Conservation (phyloP, 768 basidiomycete genomes). For the Trichaptum fuscoviolaceum region DNA sequence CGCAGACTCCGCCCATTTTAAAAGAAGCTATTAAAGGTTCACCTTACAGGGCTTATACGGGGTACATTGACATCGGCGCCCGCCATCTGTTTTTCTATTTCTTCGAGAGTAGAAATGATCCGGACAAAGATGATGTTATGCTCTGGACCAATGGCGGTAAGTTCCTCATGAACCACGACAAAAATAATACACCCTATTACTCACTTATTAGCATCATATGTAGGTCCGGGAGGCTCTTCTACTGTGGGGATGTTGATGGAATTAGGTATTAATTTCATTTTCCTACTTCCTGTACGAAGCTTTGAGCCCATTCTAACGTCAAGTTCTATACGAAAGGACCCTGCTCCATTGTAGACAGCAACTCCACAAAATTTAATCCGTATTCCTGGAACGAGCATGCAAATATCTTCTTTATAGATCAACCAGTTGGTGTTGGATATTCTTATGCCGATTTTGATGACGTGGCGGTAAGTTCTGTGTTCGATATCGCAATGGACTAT, state of each 20-base stretch:
- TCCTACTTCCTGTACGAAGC: constrained; percentile 10
- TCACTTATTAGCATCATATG: background rate
- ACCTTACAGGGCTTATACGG: constrained; percentile 48
- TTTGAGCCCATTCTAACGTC: background rate
- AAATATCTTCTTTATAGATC: constrained; percentile 47
- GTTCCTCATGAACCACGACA: constrained; percentile 15
- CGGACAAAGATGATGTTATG: constrained; percentile 26
- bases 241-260: constrained; percentile 37
- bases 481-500: constrained; percentile 1
- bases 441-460: constrained; percentile 54
- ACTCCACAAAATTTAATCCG: constrained; percentile 48
- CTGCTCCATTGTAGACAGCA: constrained; percentile 52
- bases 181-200: background rate
- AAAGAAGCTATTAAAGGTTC: background rate
- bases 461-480: constrained; percentile 37
- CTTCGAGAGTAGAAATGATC: constrained; percentile 38
- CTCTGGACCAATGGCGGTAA: constrained; percentile 43
- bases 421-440: constrained; percentile 32
- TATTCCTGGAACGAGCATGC: constrained; percentile 67
- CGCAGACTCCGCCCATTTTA: background rate
- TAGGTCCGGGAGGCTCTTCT: constrained; percentile 32
- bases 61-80: constrained; percentile 62
- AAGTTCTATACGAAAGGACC: constrained; percentile 39
- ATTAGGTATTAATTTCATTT: constrained; percentile 23
- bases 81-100: constrained; percentile 44